phyloP scores from a whole-genome alignment of 2,329 filamentous ascomycete genomes.

The Myrmaecium sp. region DNA sequence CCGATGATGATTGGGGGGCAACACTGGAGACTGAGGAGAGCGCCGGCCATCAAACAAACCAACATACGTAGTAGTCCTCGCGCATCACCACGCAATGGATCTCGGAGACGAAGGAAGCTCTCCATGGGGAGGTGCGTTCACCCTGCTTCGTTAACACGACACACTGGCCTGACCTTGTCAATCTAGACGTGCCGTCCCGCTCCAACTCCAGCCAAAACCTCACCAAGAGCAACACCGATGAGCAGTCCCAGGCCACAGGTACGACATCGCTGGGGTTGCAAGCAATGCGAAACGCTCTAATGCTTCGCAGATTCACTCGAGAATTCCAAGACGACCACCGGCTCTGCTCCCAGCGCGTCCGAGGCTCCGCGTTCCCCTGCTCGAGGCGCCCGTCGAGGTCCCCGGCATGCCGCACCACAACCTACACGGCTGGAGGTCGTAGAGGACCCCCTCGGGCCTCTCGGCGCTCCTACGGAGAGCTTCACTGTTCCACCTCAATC shows the following conservation, averaged over 20 bases:
- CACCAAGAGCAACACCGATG: conserved; percentile 19
- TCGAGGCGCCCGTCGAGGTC: conserved; percentile 28
- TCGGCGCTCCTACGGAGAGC: conserved; percentile 48
- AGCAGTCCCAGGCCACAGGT: conserved; percentile 11
- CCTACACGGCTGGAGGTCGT: conserved; percentile 64
- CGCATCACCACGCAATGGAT: conserved; percentile 17
- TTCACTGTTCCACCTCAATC: conserved; percentile 21
- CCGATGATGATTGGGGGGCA: too few species aligned
- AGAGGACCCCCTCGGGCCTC: conserved; percentile 57
- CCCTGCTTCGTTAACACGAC: too few species aligned
- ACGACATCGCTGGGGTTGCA: conserved; percentile 4
- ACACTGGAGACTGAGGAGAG: too few species aligned
- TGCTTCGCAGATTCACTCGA: conserved; percentile 2
- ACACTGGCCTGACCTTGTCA: too few species aligned
- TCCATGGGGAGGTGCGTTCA: conserved; percentile 21
- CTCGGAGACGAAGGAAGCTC: conserved; percentile 24
- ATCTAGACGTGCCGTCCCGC: too few species aligned
- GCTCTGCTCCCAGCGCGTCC: conserved; percentile 18
- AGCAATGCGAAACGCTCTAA: conserved; percentile 5
- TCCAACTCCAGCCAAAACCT: conserved; percentile 24
- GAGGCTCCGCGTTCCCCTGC: conserved; percentile 30
- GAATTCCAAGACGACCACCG: conserved; percentile 8
- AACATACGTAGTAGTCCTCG: too few species aligned
- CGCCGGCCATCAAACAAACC: too few species aligned
- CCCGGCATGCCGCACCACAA: conserved; percentile 52